Evolutionary conservation across 441 rosid species (phyloP).

Genomic region (Pelargonium exstipulatum): DNA sequence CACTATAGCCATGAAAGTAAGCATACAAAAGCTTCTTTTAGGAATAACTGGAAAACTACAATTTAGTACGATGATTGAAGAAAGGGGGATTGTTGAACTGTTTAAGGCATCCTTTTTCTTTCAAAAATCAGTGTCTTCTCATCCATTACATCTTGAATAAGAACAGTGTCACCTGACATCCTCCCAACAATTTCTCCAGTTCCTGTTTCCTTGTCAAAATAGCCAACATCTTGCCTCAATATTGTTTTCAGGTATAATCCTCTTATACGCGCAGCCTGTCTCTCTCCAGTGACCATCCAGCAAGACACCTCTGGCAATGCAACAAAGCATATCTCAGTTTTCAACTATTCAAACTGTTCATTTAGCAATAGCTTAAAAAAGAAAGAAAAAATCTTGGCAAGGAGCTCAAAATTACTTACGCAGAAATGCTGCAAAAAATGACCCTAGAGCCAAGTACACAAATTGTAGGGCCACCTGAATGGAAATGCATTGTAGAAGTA

Average conservation of each 20-base stretch:
- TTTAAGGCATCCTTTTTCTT: background rate
- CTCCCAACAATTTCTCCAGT: constrained; percentile 79
- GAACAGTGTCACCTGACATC: constrained; percentile 83
- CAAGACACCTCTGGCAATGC: constrained; percentile 58
- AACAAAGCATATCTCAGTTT: background rate
- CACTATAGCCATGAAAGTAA: too few relatives aligned
- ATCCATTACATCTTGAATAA: constrained; percentile 83
- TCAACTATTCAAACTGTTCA: background rate
- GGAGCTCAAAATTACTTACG: constrained; percentile 43
- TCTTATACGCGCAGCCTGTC: constrained; percentile 64
- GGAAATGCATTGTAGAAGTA: background rate
- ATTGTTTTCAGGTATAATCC: constrained; percentile 61
- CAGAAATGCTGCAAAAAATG: constrained; percentile 52
- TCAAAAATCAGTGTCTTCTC: constrained; percentile 48
- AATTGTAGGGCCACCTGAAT: constrained; percentile 48
- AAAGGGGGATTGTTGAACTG: background rate
- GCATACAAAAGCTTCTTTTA: too few relatives aligned
- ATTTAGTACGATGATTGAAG: too few relatives aligned
- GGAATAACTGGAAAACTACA: too few relatives aligned
- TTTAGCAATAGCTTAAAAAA: background rate
- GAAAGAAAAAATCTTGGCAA: background rate
- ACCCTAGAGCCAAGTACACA: constrained; percentile 46
- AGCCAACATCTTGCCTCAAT: constrained; percentile 70
- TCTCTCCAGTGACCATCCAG: constrained; percentile 89
- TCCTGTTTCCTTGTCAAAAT: constrained; percentile 66